phyloP scores from a whole-genome alignment of 2,329 filamentous ascomycete species.

The Lachnellula arida region DNA sequence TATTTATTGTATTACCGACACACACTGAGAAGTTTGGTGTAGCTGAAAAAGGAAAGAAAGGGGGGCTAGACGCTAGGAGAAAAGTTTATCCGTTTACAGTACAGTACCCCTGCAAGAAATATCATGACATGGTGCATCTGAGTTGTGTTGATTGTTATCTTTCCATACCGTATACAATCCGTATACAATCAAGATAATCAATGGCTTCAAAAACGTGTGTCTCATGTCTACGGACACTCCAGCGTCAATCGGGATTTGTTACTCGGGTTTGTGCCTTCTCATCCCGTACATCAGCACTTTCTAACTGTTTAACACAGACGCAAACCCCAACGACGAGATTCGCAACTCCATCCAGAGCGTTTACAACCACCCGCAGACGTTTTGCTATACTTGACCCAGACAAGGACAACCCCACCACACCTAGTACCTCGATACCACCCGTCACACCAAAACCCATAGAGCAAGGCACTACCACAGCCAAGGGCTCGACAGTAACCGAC shows the following conservation, averaged over 20 bases:
- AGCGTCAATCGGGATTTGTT: slow-evolving; percentile 17
- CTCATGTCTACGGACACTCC: slow-evolving; percentile 27
- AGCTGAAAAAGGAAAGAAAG: no score
- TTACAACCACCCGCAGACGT: slow-evolving; percentile 23
- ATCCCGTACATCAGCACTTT: neutral
- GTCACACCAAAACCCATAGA: slow-evolving; percentile 8
- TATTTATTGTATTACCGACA: no score
- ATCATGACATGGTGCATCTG: no score
- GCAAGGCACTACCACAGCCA: slow-evolving; percentile 5
- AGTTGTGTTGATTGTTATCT: no score
- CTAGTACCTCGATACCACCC: slow-evolving; percentile 18
- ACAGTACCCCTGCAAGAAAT: no score
- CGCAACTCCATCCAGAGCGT: slow-evolving; percentile 15
- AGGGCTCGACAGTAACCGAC: slow-evolving; percentile 9
- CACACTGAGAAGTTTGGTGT: no score
- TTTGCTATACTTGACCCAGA: slow-evolving; percentile 20
- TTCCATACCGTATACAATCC: no score
- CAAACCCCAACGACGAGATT: slow-evolving; percentile 7
- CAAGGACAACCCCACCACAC: slow-evolving; percentile 14
- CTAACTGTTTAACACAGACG: slow-evolving; percentile 10
- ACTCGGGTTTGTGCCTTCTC: slow-evolving; percentile 12
- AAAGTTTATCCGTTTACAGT: no score
- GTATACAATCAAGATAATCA: neutral
- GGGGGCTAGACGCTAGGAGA: no score
- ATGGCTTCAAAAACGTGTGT: slow-evolving; percentile 28